A percentile compares a stretch with the other conserved stretches of the same genome.
phyloP scores from a whole-genome alignment of 2,329 filamentous ascomycete genomes.

The Dactylonectria estremocensis region DNA sequence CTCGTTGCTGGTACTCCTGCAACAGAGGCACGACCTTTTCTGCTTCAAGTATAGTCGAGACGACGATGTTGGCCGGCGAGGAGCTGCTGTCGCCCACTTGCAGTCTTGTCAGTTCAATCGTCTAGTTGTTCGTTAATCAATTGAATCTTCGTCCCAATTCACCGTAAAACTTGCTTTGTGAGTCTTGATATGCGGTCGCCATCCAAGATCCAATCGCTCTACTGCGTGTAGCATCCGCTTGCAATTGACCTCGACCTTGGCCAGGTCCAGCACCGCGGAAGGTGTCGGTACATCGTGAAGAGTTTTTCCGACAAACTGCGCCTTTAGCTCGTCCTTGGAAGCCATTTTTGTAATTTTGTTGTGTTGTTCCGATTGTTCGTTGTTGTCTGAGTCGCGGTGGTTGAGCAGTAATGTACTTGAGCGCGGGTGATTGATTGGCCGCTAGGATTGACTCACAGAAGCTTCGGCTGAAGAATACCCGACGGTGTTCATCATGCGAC shows the following conservation, averaged over 20 bases:
- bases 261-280: conserved; percentile 76
- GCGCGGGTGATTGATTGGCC: not conserved
- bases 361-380: not conserved
- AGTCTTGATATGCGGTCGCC: conserved; percentile 84
- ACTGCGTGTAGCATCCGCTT: conserved; percentile 77
- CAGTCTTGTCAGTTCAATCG: conserved; percentile 72
- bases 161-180: conserved; percentile 73
- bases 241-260: conserved; percentile 77
- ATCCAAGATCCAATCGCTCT: conserved; percentile 71
- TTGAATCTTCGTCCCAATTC: too few species aligned
- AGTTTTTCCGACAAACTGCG: conserved; percentile 69
- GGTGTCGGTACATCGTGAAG: conserved; percentile 75
- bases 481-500: not conserved
- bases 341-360: not conserved
- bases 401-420: not conserved
- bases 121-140: conserved; percentile 59
- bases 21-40: conserved; percentile 73
- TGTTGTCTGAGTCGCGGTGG: not conserved
- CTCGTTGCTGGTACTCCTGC: conserved; percentile 66
- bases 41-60: conserved; percentile 79
- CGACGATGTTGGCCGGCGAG: conserved; percentile 71
- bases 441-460: not conserved
- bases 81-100: conserved; percentile 72
- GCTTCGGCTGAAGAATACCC: not conserved
- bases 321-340: conserved; percentile 7